Evolutionary conservation across 495 filamentous ascomycete species (phyloP), one percentile per base, ranked within the genome.

Genomic region (Cairneyella variabilis): DNA sequence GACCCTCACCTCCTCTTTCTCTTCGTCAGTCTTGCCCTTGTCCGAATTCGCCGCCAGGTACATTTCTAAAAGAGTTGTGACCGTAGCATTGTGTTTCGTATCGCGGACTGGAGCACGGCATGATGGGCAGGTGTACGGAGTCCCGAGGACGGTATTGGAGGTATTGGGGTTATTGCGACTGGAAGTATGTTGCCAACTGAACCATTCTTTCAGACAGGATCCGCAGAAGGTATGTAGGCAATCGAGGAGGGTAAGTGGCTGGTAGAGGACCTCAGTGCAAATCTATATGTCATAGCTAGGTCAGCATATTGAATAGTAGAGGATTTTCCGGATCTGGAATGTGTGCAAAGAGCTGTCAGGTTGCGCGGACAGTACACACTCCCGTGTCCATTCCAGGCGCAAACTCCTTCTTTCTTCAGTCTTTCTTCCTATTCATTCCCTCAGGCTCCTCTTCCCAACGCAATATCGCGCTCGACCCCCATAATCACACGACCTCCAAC

Each of bases 141-240:
- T 58, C 1, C 76, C 69, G 14, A 73, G 67, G 0, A 74, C 67
- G 0, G 70, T 70, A 16, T 58, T 30, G 34, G 54, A n/a, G 18
- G 56, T 59, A 21, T 54, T 58, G 9, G 57, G 48, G 9, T 59
- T 59, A 2, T 71, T 70, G 21, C 68, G 69, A 23, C 73, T 75
- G 62, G 64, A 71, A 55, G 50, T 72, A 17, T 78, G 76, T 47
- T 82, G 76, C 48, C 72, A 84, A 46, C 74, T 76, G 71, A 98
- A 98, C 93, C 93, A 97, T 70, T 91, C 84, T 70, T 95, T 95
- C 54, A 97, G 67, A 65, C 93, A 98, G 25, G 88, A 85, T 51
- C 90, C 93, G 73, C 93, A 97, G 72, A 93, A 97, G 32, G 91
- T 95, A 72, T 98, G 93, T 1, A 98, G 83, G 67, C 93, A 98